Conservation (phyloP, 2,329 filamentous ascomycete genomes). For the Fusarium mexicanum region DNA sequence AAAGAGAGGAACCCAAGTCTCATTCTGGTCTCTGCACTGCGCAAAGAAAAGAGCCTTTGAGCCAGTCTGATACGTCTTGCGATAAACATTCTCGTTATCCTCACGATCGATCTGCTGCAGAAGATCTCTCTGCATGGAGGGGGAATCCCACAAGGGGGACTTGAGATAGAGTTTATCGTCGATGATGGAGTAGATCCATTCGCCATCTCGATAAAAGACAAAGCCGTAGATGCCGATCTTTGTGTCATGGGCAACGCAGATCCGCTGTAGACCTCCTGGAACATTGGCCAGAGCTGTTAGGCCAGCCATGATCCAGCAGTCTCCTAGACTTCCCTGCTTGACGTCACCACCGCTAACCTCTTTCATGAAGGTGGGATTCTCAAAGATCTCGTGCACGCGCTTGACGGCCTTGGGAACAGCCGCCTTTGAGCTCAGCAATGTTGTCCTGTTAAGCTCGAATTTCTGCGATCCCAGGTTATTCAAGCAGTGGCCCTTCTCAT, state of each 20-base stretch:
- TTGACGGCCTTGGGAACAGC: slow-evolving; percentile 78
- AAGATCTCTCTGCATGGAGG: slow-evolving; percentile 76
- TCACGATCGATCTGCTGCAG: slow-evolving; percentile 80
- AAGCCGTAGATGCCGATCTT: slow-evolving; percentile 87
- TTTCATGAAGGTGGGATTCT: slow-evolving; percentile 74
- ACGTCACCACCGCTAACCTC: slow-evolving; percentile 77
- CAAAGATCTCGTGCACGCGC: slow-evolving; percentile 77
- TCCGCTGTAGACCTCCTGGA: slow-evolving; percentile 72
- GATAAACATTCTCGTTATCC: slow-evolving; percentile 76
- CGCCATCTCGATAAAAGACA: slow-evolving; percentile 86
- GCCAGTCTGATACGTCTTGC: slow-evolving; percentile 76
- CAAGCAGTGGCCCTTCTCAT: slow-evolving; percentile 65
- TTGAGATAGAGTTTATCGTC: slow-evolving; percentile 91
- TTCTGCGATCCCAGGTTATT: slow-evolving; percentile 62
- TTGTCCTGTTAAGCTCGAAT: slow-evolving; percentile 61
- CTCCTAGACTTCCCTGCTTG: slow-evolving; percentile 79
- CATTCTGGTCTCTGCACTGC: slow-evolving; percentile 77
- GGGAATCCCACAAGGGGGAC: slow-evolving; percentile 83
- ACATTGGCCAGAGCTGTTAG: slow-evolving; percentile 81
- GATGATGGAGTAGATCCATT: slow-evolving; percentile 92
- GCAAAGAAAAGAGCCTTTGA: slow-evolving; percentile 83
- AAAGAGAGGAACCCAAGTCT: slow-evolving; percentile 83
- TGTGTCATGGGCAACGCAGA: slow-evolving; percentile 80
- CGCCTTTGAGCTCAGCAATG: slow-evolving; percentile 57
- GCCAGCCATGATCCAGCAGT: slow-evolving; percentile 86